Evolutionary conservation across 1,284 basidiomycete species (phyloP).

Genomic region (Ustilago trichophora): DNA sequence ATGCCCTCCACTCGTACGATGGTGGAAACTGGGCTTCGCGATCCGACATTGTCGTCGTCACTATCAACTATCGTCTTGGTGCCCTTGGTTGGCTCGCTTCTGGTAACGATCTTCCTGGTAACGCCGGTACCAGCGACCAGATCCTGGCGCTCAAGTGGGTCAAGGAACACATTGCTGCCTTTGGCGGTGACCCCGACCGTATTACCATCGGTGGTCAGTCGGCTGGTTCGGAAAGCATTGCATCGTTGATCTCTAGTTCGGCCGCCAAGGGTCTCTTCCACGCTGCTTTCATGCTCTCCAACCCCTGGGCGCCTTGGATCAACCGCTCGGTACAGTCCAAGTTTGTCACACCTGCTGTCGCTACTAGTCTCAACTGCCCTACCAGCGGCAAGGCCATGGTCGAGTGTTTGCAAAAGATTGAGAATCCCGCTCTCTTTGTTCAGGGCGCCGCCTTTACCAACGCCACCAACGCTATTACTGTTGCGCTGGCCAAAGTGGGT

Average conservation of each 20-base stretch:
- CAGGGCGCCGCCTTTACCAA: slow-evolving; percentile 22
- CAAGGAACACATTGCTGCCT: slow-evolving; percentile 70
- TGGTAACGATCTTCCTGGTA: slow-evolving; percentile 32
- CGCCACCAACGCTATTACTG: slow-evolving; percentile 19
- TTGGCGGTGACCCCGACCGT: slow-evolving; percentile 75
- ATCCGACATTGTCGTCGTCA: slow-evolving; percentile 72
- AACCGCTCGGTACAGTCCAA: slow-evolving; percentile 21
- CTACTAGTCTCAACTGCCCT: slow-evolving; percentile 14
- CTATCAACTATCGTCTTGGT: slow-evolving; percentile 71
- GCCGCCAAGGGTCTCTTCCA: slow-evolving; percentile 23
- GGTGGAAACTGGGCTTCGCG: slow-evolving; percentile 69
- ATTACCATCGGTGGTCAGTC: slow-evolving; percentile 89
- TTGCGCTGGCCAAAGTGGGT: slow-evolving; percentile 2
- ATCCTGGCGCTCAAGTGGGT: slow-evolving; percentile 70
- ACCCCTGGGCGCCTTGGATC: slow-evolving; percentile 39
- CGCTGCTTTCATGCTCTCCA: slow-evolving; percentile 35
- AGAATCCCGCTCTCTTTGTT: slow-evolving; percentile 15
- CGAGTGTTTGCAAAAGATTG: slow-evolving; percentile 31
- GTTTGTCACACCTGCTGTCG: slow-evolving; percentile 23
- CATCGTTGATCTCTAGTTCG: slow-evolving; percentile 23
- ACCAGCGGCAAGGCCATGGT: slow-evolving; percentile 24
- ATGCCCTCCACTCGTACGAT: slow-evolving; percentile 67
- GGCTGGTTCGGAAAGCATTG: slow-evolving; percentile 73
- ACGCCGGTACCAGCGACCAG: slow-evolving; percentile 59
- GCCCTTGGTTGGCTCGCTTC: slow-evolving; percentile 52